Conservation (phyloP, 2,329 filamentous ascomycete genomes). For the Ilyonectria robusta region DNA sequence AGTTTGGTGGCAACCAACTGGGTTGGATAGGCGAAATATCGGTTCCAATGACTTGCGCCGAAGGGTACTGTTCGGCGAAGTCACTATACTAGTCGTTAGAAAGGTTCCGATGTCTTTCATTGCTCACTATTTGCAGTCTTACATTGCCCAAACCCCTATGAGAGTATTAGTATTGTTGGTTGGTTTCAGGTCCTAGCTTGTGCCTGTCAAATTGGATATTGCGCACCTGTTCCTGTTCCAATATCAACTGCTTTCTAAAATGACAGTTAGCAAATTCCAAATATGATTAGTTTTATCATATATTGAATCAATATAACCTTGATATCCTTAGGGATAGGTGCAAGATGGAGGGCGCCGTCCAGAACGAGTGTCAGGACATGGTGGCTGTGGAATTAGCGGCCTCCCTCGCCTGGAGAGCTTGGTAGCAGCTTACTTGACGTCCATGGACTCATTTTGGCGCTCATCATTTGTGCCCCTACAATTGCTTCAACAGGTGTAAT, state of each 20-base stretch:
- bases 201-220: neutral
- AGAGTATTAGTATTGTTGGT: fast-evolving
- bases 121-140: neutral
- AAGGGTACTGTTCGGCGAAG: conserved; percentile 31
- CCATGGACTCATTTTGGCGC: conserved; percentile 39
- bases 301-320: neutral
- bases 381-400: conserved; percentile 23
- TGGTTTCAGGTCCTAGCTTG: fast-evolving
- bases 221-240: conserved; percentile 35
- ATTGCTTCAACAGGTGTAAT: neutral
- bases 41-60: conserved; percentile 31
- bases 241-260: conserved; percentile 30
- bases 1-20: conserved; percentile 31
- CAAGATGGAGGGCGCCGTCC: conserved; percentile 23
- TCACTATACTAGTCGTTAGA: conserved; percentile 9
- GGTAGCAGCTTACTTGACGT: conserved; percentile 24
- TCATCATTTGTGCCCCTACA: conserved; percentile 35
- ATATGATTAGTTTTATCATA: neutral
- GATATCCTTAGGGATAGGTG: conserved; percentile 29
- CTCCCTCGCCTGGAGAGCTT: fast-evolving
- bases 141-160: conserved; percentile 39
- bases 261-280: neutral
- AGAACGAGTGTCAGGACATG: conserved; percentile 36
- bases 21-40: conserved; percentile 38
- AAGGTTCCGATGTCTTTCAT: no score